These are phyloP conservation scores for Plenodomus tracheiphilus DNA, from an alignment of 2,329 filamentous ascomycete species.

Conservation along the genomic window DNA sequence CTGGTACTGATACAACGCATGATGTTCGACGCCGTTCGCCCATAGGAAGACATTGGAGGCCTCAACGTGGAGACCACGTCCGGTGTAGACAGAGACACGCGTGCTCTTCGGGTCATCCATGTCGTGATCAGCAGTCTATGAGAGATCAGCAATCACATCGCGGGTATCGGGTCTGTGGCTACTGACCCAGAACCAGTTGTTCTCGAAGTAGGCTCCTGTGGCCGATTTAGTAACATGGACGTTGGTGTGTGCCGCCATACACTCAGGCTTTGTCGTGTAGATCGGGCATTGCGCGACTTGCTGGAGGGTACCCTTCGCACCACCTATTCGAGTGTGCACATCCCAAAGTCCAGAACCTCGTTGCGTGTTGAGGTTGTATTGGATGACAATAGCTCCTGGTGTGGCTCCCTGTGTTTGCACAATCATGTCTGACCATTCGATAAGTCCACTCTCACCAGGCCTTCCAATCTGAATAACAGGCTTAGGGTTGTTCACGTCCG, in stretches of 20 bases:
- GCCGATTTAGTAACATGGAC: slow-evolving; percentile 56
- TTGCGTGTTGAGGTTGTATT: slow-evolving; percentile 67
- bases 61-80: slow-evolving; percentile 80
- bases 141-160: slow-evolving; percentile 3
- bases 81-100: slow-evolving; percentile 83
- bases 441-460: slow-evolving; percentile 64
- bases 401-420: slow-evolving; percentile 71
- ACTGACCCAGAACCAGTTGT: slow-evolving; percentile 79
- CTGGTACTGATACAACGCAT: slow-evolving; percentile 78
- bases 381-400: slow-evolving; percentile 70
- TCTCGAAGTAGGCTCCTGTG: slow-evolving; percentile 76
- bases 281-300: slow-evolving; percentile 79
- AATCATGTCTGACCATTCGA: slow-evolving; percentile 76
- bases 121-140: slow-evolving; percentile 78
- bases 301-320: slow-evolving; percentile 75
- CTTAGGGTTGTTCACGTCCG: slow-evolving; percentile 58
- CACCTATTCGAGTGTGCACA: slow-evolving; percentile 83
- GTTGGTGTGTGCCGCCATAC: slow-evolving; percentile 68
- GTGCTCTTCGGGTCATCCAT: slow-evolving; percentile 74
- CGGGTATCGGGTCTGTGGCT: neutral
- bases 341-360: slow-evolving; percentile 74
- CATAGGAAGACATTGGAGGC: slow-evolving; percentile 55
- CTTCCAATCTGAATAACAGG: slow-evolving; percentile 69
- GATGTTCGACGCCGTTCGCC: slow-evolving; percentile 69
- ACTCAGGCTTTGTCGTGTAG: slow-evolving; percentile 63